phyloP scores from a whole-genome alignment of 2,329 filamentous ascomycete genomes.

The Mycosphaerella sp. region DNA sequence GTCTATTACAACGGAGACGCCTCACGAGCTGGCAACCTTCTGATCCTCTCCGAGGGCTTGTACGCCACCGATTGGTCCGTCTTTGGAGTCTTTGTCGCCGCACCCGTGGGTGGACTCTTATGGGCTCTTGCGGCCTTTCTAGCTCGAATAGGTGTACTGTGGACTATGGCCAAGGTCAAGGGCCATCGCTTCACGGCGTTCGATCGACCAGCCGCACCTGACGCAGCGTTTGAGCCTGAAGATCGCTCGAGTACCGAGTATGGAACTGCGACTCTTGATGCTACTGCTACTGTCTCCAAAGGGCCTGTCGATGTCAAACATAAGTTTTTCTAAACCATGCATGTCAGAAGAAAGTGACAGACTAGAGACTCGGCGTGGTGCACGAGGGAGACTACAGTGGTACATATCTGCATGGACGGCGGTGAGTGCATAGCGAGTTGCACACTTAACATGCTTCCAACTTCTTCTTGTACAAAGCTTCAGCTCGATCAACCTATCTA shows the following conservation, averaged over 20 bases:
- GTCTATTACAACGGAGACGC: slow-evolving; percentile 66
- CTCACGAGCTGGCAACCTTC: slow-evolving; percentile 56
- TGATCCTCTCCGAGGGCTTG: slow-evolving; percentile 66
- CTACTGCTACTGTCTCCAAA: not conserved
- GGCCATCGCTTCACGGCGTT: slow-evolving; percentile 61
- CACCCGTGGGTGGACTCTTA: slow-evolving; percentile 66
- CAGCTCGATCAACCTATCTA: too few species aligned
- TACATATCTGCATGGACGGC: too few species aligned
- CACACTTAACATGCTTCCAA: too few species aligned
- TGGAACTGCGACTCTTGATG: slow-evolving; percentile 1
- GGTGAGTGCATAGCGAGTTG: too few species aligned
- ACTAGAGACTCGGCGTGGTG: too few species aligned
- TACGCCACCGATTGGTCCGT: slow-evolving; percentile 74
- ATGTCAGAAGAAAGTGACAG: not conserved
- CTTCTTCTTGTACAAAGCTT: too few species aligned
- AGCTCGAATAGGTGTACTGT: slow-evolving; percentile 56
- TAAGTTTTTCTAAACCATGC: slow-evolving; percentile 2
- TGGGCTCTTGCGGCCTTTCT: slow-evolving; percentile 62
- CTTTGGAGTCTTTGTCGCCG: slow-evolving; percentile 76
- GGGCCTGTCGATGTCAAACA: not conserved
- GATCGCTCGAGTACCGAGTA: slow-evolving; percentile 11
- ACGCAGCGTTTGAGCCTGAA: slow-evolving; percentile 13
- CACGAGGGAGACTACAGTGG: too few species aligned
- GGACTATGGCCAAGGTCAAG: slow-evolving; percentile 49
- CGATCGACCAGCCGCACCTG: slow-evolving; percentile 46